Evolutionary conservation across 495 filamentous ascomycete genomes (phyloP), one percentile per base, ranked within the genome.

Genomic region (Delitschia confertaspora): DNA sequence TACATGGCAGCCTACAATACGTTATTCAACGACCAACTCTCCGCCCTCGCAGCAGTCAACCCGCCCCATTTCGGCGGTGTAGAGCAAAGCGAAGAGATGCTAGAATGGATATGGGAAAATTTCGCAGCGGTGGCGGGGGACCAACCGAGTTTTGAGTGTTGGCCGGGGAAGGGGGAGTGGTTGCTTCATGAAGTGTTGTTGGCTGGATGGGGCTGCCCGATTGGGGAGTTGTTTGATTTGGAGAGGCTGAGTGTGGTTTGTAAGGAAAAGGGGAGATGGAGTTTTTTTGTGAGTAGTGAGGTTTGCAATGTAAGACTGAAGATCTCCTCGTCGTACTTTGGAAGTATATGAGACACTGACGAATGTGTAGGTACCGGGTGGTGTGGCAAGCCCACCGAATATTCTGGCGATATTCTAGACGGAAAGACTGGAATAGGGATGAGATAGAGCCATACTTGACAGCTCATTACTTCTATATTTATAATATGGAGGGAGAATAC

Each of bases 181-280:
- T 11, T 38, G 24, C 20, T 77, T 38, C 73, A 76, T 58, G 63
- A 77, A 51, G 72, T 66, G 62, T 47, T 71, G 27, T 51, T 78
- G 20, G 69, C 64, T 1, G 69, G 69, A 3, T 79, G 72, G 72
- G 74, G 75, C 3, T 40, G 68, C 50, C 73, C 73, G 5, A 72
- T 78, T 49, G 74, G 74, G 1, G 74, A 78, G 61, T 44, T 75
- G 41, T 76, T 74, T 53, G 70, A 77, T 59, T 45, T 76, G 24
- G 71, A 76, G 60, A 48, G 48, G 23, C 54, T 76, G 48, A 53
- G 54, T 17, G 43, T 49, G 48, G 60, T 64, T 42, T 76, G 73
- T 64, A 49, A 60, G 32, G 51, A 63, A 44, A 42, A 49, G 38
- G 53, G 51, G 9, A 59, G 68, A 31, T 73, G 61, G 60, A 62